Percentiles rank a stretch among this genome's conserved stretches.
These are phyloP conservation scores for Collybia sp. DNA, from an alignment of 768 basidiomycete species.

Conservation along the genomic window DNA sequence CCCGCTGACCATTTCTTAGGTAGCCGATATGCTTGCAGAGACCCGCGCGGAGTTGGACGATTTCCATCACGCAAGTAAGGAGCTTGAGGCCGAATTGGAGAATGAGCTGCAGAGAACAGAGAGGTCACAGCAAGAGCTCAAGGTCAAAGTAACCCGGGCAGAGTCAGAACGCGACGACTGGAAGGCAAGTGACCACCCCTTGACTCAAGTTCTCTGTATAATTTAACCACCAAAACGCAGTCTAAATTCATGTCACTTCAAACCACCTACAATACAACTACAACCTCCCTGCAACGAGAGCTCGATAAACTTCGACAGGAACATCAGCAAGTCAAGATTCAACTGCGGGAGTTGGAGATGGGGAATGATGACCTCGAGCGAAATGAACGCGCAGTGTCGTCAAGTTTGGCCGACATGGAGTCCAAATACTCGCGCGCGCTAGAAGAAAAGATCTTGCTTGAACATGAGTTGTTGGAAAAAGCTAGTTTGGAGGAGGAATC, in stretches of 20 bases:
- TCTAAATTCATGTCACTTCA: constrained; percentile 84
- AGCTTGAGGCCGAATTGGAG: constrained; percentile 91
- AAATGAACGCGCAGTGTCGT: constrained; percentile 85
- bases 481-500: constrained; percentile 85
- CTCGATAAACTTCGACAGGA: constrained; percentile 78
- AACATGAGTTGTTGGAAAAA: constrained; percentile 92
- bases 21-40: constrained; percentile 79
- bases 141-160: constrained; percentile 62
- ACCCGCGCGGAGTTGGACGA: constrained; percentile 84
- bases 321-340: constrained; percentile 64
- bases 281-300: constrained; percentile 88
- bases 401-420: constrained; percentile 80
- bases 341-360: constrained; percentile 88
- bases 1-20: constrained; percentile 25
- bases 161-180: constrained; percentile 84
- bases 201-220: constrained; percentile 1
- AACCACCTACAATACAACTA: constrained; percentile 87
- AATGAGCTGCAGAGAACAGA: constrained; percentile 85
- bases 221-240: constrained; percentile 32
- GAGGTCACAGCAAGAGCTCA: constrained; percentile 77
- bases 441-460: constrained; percentile 95
- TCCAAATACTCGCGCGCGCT: constrained; percentile 84
- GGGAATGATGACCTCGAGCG: constrained; percentile 97
- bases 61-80: constrained; percentile 83
- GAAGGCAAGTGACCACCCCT: constrained; percentile 60